phyloP scores from a whole-genome alignment of 108 stramenopile genomes.

The Fragilariopsis cylindrus region DNA sequence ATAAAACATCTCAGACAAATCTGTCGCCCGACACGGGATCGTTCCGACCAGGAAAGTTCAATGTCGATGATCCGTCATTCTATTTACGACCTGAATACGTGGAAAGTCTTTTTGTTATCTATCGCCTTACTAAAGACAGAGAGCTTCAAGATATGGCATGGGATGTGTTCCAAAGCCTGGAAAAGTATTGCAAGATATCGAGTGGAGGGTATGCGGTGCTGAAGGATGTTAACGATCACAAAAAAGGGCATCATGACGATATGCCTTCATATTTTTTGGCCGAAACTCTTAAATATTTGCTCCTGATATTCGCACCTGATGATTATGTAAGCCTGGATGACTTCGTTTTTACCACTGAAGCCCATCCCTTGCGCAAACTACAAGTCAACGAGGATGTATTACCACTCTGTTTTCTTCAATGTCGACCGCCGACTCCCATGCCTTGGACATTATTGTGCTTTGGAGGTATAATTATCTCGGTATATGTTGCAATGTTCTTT shows the following conservation, averaged over 20 bases:
- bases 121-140: constrained; percentile 48
- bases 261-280: constrained; percentile 90
- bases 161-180: constrained; percentile 57
- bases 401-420: constrained; percentile 4
- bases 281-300: constrained; percentile 88
- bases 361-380: constrained; percentile 66
- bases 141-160: constrained; percentile 56
- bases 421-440: constrained; percentile 14
- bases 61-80: constrained; percentile 21
- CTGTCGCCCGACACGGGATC: constrained; percentile 22
- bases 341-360: constrained; percentile 78
- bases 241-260: constrained; percentile 36
- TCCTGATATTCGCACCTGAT: constrained; percentile 22
- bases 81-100: constrained; percentile 55
- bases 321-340: constrained; percentile 30
- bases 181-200: constrained; percentile 45
- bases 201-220: constrained; percentile 46
- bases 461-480: background rate
- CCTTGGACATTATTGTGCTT: constrained; percentile 6
- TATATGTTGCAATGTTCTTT: background rate
- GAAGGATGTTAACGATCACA: constrained; percentile 42
- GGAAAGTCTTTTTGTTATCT: constrained; percentile 52
- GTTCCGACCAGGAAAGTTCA: background rate
- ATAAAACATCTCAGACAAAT: constrained; percentile 9
- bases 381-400: background rate